These are phyloP conservation scores for Pichia sp. DNA, from an alignment of 1,139 yeast species.

Conservation along the genomic window DNA sequence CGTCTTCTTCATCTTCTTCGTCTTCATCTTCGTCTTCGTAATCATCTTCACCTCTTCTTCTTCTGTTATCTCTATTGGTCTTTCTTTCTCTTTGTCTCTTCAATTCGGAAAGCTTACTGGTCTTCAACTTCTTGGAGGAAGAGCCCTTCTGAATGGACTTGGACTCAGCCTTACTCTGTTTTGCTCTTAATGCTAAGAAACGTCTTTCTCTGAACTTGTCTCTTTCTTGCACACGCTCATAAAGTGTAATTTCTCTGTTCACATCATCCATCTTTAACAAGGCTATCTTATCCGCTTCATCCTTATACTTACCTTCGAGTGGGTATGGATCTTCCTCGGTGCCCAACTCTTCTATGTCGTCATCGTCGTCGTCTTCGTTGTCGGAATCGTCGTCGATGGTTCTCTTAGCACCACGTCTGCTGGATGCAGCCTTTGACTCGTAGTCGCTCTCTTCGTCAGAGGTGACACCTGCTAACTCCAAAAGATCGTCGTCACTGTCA, in stretches of 20 bases:
- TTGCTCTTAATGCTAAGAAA: constrained; percentile 77
- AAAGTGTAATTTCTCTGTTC: constrained; percentile 84
- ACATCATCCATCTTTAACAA: constrained; percentile 84
- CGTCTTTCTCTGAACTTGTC: constrained; percentile 81
- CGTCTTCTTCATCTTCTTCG: constrained; percentile 48
- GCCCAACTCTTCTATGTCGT: constrained; percentile 42
- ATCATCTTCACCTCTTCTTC: constrained; percentile 31
- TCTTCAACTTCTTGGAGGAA: constrained; percentile 41
- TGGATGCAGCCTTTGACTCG: constrained; percentile 28
- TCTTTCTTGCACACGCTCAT: constrained; percentile 91
- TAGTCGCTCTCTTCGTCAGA: constrained; percentile 32
- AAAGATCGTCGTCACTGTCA: constrained; percentile 84
- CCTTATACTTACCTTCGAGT: constrained; percentile 84
- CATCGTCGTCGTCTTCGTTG: constrained; percentile 30
- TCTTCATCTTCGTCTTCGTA: constrained; percentile 35
- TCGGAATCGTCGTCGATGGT: constrained; percentile 22
- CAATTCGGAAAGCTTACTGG: constrained; percentile 68
- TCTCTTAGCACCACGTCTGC: constrained; percentile 23
- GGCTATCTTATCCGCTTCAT: constrained; percentile 68
- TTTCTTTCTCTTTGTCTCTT: constrained; percentile 81
- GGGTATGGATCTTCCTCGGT: constrained; percentile 76
- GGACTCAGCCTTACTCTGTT: constrained; percentile 35
- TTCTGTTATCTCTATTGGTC: constrained; percentile 31
- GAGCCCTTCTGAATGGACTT: constrained; percentile 30
- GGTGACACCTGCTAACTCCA: constrained; percentile 86